A percentile compares a stretch with the other conserved stretches of the same genome.
phyloP scores from a whole-genome alignment of 2,329 filamentous ascomycete species.

The Catunica adiposa region DNA sequence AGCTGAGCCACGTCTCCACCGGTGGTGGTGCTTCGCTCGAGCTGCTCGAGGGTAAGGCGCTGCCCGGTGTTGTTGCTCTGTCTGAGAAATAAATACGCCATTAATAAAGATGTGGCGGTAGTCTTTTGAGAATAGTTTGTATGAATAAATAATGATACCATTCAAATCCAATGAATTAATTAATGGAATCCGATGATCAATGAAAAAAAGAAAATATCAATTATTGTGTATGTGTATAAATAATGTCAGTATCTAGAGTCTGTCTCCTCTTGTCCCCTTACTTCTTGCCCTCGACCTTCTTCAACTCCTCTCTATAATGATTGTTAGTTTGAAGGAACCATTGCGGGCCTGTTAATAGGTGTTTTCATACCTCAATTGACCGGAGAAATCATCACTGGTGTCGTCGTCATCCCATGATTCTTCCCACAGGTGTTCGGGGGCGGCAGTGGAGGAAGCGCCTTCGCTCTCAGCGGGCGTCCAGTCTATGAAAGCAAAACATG shows the following conservation, averaged over 20 bases:
- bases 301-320: constrained; percentile 77
- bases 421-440: constrained; percentile 77
- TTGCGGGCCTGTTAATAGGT: too few species aligned
- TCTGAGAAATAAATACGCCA: constrained; percentile 28
- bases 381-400: constrained; percentile 87
- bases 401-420: constrained; percentile 99
- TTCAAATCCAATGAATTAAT: not conserved
- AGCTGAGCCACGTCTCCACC: constrained; percentile 95
- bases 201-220: too few species aligned
- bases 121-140: not conserved
- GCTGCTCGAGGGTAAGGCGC: constrained; percentile 92
- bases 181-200: too few species aligned
- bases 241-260: not conserved
- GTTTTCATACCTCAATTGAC: constrained; percentile 85
- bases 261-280: not conserved
- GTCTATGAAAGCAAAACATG: constrained; percentile 38
- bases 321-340: too few species aligned
- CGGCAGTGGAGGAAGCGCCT: constrained; percentile 51
- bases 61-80: constrained; percentile 84
- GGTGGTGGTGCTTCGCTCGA: constrained; percentile 91
- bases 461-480: constrained; percentile 89
- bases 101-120: not conserved
- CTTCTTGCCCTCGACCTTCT: constrained; percentile 52
- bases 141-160: not conserved
- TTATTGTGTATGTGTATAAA: not conserved